Evolutionary conservation across 169 alveolate genomes (phyloP).

Genomic region (Eimeria falciformis): DNA sequence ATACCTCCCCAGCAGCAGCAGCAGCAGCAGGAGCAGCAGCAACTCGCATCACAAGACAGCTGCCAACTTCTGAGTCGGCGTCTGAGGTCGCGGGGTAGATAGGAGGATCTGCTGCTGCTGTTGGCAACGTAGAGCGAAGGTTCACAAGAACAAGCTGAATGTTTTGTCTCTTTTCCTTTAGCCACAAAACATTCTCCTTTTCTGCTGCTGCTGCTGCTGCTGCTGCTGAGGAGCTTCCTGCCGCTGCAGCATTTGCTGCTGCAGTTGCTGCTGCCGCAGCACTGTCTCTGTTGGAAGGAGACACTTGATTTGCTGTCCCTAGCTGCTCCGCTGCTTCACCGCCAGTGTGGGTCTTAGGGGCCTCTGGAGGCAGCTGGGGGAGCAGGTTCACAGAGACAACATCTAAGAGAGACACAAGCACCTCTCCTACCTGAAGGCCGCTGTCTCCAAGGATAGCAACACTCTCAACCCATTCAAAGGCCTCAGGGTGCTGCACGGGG

Average conservation of each 20-base stretch:
- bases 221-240: neutral
- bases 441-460: constrained; percentile 29
- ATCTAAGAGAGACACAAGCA: constrained; percentile 8
- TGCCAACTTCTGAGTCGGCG: neutral
- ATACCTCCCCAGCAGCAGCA: neutral
- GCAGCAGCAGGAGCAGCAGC: constrained; percentile 10
- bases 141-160: neutral
- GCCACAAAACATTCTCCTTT: constrained; percentile 4
- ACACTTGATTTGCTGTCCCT: neutral
- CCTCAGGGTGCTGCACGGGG: constrained; percentile 41
- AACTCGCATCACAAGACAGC: constrained; percentile 1
- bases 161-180: neutral
- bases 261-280: constrained; percentile 16
- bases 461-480: constrained; percentile 11
- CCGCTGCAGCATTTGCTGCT: neutral
- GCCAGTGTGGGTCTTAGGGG: neutral
- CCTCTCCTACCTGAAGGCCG: constrained; percentile 17
- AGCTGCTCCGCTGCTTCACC: constrained; percentile 31
- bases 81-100: neutral
- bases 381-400: constrained; percentile 4
- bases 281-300: neutral
- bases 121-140: constrained; percentile 2
- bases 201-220: constrained; percentile 19
- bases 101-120: constrained; percentile 30
- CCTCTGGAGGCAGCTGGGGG: neutral